Evolutionary conservation across 192 early-diverging fungal genomes (phyloP), one percentile per base, ranked within the genome.

Genomic region (Dissophora ornata): DNA sequence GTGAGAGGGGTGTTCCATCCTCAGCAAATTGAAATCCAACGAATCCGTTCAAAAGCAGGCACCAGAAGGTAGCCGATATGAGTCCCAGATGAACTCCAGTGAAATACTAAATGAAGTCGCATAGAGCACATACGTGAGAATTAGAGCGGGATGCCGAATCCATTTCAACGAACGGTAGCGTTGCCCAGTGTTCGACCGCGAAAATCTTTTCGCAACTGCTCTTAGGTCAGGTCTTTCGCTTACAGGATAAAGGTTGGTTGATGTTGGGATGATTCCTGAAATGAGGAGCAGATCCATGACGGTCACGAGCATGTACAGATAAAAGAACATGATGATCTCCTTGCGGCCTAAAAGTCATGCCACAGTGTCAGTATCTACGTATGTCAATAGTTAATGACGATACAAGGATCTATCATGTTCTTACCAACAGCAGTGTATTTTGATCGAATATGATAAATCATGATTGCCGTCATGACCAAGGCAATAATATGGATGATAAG

Each of bases 371-470:
- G 15, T 2, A 59, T 18, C n/a, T n/a, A n/a, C n/a, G n/a, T n/a
- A n/a, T 38, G 36, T 38, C 36, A 38, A 13, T 38, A 9, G 36
- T 38, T 13, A 38, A 13, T 6, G 13, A 38, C 36, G 36, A 6
- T 9, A 13, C 7, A 13, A 13, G 36, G 36, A 38, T 6, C 13
- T 38, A 38, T 13, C 13, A 38, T 38, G 36, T 52, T 79, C 87
- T 74, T 79, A 91, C 92, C 97, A 24, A 99, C 95, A 30, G 97
- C 97, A 24, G 97, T 99, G 85, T 96, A 97, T 86, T 99, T 99
- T 45, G 91, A 93, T 62, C 91, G 91, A 71, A 99, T 93, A 82
- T 99, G 96, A 66, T 93, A 93, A 77, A 99, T 97, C 97, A 99
- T 99, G 71, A 96, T 96, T 57, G 88, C 83, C 8, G 97, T 96